Evolutionary conservation across 495 filamentous ascomycete species (phyloP), one percentile per base, ranked within the genome.

Genomic region (Amorphotheca resinae): DNA sequence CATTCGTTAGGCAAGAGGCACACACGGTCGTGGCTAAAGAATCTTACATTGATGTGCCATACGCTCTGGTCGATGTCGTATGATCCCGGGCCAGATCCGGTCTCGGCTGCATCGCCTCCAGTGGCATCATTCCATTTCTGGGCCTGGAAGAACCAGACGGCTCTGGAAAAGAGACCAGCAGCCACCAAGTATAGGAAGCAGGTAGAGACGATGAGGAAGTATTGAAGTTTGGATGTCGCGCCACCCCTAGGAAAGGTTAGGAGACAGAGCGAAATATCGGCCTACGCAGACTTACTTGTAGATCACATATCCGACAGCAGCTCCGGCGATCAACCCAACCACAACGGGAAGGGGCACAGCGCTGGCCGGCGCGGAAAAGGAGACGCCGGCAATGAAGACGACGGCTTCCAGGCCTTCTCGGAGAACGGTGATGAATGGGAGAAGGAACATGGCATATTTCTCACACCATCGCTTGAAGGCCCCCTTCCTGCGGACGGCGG

Each of bases 151-250:
- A 67, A 74, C 82, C 84, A 87, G 11, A 91, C 70, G 5, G 72
- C 72, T 22, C 74, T 75, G 1, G 86, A 87, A 59, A 91, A 81
- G 9, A 93, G 72, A 20, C 84, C 86, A 7, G 81, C 84, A 11
- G 81, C 82, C n/a, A 93, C 79, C 2, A 93, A 74, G 50, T 93
- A 93, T 2, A 93, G 67, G 53, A 91, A 71, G 54, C 82, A 88
- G 5, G 85, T 91, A 2, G 84, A 89, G 34, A 75, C 56, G 49
- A 91, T 74, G 9, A 93, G 63, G 67, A 93, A 93, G 37, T 82
- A 62, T 50, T 89, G 84, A 42, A 93, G 59, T 21, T 74, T 77
- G 7, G 79, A 67, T 6, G 70, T 63, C 15, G 68, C 62, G 15
- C 69, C 70, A 42, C 67, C 62, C 58, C 69, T 72, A 23, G 12